Evolutionary conservation across 306 rosid genomes (phyloP).

Genomic region (Geum urbanum): DNA sequence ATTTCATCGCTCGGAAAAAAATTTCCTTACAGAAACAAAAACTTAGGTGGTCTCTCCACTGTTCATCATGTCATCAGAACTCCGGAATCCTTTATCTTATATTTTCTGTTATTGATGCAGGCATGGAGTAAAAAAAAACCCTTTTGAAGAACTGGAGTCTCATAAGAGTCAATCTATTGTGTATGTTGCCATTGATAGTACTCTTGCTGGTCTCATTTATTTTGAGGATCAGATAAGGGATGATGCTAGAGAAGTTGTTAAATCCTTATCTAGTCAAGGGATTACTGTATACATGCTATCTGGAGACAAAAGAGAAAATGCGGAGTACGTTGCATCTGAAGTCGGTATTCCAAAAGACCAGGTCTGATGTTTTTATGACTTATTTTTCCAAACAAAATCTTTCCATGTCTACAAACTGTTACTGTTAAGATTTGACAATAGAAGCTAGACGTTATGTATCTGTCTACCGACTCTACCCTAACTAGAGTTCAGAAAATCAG

Average conservation of each 20-base stretch:
- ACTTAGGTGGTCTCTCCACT: no score
- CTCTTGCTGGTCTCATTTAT: constrained; percentile 69
- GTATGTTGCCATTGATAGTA: constrained; percentile 71
- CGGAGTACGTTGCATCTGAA: constrained; percentile 83
- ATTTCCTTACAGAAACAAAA: no score
- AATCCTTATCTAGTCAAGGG: constrained; percentile 59
- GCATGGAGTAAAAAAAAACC: constrained; percentile 52
- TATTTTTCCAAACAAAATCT: constrained; percentile 4
- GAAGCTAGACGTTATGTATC: no score
- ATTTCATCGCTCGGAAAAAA: neutral
- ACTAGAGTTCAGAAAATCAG: no score
- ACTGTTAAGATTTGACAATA: neutral
- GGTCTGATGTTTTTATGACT: constrained; percentile 36
- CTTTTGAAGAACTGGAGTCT: constrained; percentile 51
- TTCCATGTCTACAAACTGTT: constrained; percentile 2
- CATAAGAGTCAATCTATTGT: constrained; percentile 61
- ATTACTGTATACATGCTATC: constrained; percentile 77
- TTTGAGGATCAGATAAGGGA: constrained; percentile 88
- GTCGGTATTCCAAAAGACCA: constrained; percentile 78
- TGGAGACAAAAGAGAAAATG: constrained; percentile 82
- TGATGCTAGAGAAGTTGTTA: constrained; percentile 68
- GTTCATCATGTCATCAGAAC: no score
- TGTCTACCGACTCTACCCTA: no score
- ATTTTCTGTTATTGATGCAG: constrained; percentile 35
- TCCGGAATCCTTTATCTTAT: neutral